These are phyloP conservation scores for Coemansia sp. DNA, from an alignment of 192 early-diverging fungal genomes.

Conservation along the genomic window DNA sequence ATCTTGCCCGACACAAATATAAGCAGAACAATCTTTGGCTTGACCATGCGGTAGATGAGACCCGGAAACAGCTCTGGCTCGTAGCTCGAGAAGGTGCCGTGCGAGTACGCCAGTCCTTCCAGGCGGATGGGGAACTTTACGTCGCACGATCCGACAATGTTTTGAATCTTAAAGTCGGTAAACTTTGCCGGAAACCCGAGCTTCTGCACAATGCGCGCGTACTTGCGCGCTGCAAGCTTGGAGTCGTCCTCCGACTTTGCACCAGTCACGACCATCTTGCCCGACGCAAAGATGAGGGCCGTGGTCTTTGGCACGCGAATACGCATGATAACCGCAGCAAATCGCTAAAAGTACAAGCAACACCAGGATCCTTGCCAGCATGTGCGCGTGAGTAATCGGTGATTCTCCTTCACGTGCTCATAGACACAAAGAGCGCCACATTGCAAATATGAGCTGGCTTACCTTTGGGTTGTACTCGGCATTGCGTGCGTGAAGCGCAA, in stretches of 20 bases:
- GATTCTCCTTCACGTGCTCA: neutral
- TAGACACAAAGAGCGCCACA: neutral
- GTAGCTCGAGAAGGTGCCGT: conserved; percentile 84
- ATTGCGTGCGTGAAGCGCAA: conserved; percentile 98
- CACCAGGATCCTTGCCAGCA: neutral
- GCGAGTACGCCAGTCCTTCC: conserved; percentile 91
- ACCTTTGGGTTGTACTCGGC: conserved; percentile 99
- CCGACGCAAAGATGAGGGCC: conserved; percentile 97
- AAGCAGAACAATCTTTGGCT: conserved; percentile 96
- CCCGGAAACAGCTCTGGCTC: conserved; percentile 99
- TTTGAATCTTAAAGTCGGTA: conserved; percentile 98
- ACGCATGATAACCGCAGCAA: conserved; percentile 99
- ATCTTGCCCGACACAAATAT: conserved; percentile 99
- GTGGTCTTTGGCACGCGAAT: conserved; percentile 99
- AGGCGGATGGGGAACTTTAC: conserved; percentile 99
- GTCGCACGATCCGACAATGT: conserved; percentile 98
- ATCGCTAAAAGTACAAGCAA: conserved; percentile 66
- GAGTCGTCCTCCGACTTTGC: conserved; percentile 98
- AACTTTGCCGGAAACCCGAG: conserved; percentile 97
- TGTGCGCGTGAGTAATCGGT: neutral
- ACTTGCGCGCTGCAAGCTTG: conserved; percentile 95
- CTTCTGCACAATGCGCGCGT: conserved; percentile 98
- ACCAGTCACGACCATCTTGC: conserved; percentile 99
- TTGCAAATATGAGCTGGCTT: conserved; percentile 18
- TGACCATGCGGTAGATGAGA: conserved; percentile 98